A percentile compares a stretch with the other conserved stretches of the same genome.
Evolutionary conservation across 176 grass and related monocot species (phyloP).

Genomic region (Triticum turgidum): DNA sequence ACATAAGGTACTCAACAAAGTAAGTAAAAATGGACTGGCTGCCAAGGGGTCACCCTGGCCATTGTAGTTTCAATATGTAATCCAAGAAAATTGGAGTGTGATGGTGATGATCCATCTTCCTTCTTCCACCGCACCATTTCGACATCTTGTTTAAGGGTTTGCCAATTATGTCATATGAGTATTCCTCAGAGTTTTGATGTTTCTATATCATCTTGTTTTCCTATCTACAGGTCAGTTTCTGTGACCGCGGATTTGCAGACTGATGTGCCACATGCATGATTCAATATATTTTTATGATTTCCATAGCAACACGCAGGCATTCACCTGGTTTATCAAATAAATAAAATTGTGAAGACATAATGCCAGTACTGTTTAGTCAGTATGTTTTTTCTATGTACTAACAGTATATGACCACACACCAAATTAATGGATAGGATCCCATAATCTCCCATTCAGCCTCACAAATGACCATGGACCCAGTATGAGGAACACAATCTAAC

Average conservation of each 20-base stretch:
- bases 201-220: not conserved
- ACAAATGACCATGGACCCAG: not conserved
- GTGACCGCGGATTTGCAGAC: not conserved
- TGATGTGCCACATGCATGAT: not conserved
- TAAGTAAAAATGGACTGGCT: not conserved
- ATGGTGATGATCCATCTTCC: not conserved
- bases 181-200: not conserved
- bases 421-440: not conserved
- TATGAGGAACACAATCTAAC: not conserved
- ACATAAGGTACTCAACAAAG: not conserved
- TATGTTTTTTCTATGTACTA: not conserved
- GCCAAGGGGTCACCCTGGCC: not conserved
- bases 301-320: not conserved
- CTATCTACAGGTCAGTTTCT: not conserved
- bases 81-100: not conserved
- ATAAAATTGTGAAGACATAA: not conserved
- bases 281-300: not conserved
- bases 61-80: not conserved
- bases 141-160: not conserved
- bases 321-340: not conserved
- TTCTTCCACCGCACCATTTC: not conserved
- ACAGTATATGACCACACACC: not conserved
- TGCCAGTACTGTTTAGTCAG: not conserved
- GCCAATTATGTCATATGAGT: not conserved
- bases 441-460: not conserved